phyloP scores from a whole-genome alignment of 1,284 basidiomycete genomes.

The Irpex rosettiformis region DNA sequence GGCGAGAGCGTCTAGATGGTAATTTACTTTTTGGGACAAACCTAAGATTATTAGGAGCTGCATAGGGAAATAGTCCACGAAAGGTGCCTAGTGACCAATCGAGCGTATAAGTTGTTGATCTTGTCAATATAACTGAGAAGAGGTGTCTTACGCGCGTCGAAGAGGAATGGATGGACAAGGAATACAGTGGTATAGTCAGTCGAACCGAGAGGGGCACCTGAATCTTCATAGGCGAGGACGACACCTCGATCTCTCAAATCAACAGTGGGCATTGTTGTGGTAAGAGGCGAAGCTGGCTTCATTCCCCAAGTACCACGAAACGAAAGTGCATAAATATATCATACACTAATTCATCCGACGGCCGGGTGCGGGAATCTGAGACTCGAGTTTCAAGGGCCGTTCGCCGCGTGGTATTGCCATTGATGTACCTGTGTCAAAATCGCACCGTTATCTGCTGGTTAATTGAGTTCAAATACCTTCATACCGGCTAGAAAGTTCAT shows the following conservation, averaged over 20 bases:
- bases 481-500: no score
- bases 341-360: no score
- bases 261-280: not conserved
- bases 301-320: not conserved
- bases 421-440: no score
- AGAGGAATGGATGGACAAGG: conserved; percentile 16
- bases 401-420: no score
- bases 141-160: conserved; percentile 17
- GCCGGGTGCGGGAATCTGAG: no score
- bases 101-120: not conserved
- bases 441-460: no score
- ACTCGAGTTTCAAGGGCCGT: no score
- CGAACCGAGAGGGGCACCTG: conserved; percentile 12
- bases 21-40: no score
- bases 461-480: no score
- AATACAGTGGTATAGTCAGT: conserved; percentile 18
- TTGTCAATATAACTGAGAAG: not conserved
- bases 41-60: not conserved
- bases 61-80: not conserved
- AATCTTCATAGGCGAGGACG: conserved; percentile 16
- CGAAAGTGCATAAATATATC: no score
- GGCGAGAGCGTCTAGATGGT: no score
- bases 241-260: not conserved
- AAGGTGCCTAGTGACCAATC: not conserved
- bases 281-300: no score